A percentile compares a stretch with the other conserved stretches of the same genome.
These are phyloP conservation scores for Eucalyptus marginata DNA, from an alignment of 345 rosid species.

Conservation along the genomic window DNA sequence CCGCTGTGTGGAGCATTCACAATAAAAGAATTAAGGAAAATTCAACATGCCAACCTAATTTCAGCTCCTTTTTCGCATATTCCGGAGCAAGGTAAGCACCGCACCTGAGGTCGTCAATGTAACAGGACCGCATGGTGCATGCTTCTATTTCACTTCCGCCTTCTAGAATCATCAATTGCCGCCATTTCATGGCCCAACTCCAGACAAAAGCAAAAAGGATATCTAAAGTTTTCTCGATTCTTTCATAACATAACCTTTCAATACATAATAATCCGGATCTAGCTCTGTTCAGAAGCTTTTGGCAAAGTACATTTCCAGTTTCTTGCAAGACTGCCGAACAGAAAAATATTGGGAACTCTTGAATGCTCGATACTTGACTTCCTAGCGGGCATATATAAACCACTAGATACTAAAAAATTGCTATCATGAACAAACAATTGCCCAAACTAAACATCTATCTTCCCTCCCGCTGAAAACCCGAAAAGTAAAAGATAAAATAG, in stretches of 20 bases:
- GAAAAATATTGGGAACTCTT: neutral
- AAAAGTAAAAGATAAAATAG: neutral
- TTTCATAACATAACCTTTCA: neutral
- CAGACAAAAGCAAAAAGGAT: neutral
- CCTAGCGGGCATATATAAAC: neutral
- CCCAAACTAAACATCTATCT: neutral
- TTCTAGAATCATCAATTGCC: neutral
- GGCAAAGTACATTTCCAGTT: neutral
- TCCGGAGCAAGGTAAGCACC: neutral
- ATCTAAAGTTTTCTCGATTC: neutral
- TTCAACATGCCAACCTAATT: neutral
- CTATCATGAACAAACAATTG: neutral
- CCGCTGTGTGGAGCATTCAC: neutral
- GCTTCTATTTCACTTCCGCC: neutral
- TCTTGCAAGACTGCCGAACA: neutral
- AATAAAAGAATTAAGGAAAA: neutral
- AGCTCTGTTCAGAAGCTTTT: neutral
- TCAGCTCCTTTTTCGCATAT: neutral
- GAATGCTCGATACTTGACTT: neutral
- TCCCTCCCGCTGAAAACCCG: neutral
- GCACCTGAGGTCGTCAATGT: neutral
- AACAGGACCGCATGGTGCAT: neutral
- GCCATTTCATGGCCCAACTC: neutral
- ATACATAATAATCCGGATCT: neutral
- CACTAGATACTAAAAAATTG: neutral